Percentiles rank a stretch among this genome's conserved stretches.
Conservation (phyloP, 75 land plant species). For the Cupressus sempervirens region DNA sequence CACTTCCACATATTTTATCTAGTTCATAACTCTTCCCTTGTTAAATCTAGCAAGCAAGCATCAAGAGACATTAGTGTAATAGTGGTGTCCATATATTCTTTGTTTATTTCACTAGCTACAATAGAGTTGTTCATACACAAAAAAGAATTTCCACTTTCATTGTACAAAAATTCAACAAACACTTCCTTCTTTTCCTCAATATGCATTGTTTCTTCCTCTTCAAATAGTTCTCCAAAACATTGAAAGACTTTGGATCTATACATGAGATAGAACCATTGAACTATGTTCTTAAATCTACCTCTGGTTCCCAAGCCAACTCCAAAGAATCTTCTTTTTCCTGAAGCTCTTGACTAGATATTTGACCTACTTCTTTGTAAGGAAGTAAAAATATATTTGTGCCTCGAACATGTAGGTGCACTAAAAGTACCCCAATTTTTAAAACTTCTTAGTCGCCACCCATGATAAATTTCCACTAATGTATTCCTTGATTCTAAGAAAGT, state of each 20-base stretch:
- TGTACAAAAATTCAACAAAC: neutral
- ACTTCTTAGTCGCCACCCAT: no score
- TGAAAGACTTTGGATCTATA: conserved; percentile 20
- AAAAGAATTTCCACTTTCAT: neutral
- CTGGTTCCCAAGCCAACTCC: neutral
- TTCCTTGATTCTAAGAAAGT: no score
- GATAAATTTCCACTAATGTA: no score
- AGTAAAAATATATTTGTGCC: conserved; percentile 35
- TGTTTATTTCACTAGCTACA: conserved; percentile 38
- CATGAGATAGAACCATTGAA: conserved; percentile 15
- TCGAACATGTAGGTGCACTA: neutral
- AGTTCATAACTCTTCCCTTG: conserved; percentile 65
- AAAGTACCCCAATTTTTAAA: no score
- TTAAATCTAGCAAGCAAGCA: conserved; percentile 68
- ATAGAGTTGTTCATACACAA: neutral
- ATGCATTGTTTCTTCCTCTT: conserved; percentile 40
- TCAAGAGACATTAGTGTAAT: conserved; percentile 62
- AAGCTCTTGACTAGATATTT: neutral
- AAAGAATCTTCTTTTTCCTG: neutral
- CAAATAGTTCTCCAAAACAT: conserved; percentile 39
- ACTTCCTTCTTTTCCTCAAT: conserved; percentile 9
- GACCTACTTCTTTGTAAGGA: conserved; percentile 39
- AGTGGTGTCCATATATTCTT: conserved; percentile 48
- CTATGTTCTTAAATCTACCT: neutral
- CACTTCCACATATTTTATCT: conserved; percentile 92